Evolutionary conservation across 2,329 filamentous ascomycete species (phyloP).

Genomic region (Rutstroemia sp.): DNA sequence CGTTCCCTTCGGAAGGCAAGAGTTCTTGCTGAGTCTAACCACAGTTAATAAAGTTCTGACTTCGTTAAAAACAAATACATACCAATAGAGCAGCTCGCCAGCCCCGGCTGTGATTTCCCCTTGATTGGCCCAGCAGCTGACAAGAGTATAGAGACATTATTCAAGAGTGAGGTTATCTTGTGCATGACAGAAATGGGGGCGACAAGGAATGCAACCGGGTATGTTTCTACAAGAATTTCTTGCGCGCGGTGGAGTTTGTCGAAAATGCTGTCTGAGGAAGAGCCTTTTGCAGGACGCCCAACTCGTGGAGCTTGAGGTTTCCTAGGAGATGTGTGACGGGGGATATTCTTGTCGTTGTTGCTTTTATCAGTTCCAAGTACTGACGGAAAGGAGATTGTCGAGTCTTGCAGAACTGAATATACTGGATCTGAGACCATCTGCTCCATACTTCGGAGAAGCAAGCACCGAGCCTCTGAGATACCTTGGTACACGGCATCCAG

Average conservation of each 20-base stretch:
- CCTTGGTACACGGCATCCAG: conserved; percentile 41
- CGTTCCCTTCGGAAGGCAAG: conserved; percentile 60
- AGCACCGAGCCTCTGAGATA: conserved; percentile 58
- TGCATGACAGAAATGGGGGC: conserved; percentile 53
- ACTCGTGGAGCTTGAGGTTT: conserved; percentile 15
- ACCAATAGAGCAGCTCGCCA: conserved; percentile 52
- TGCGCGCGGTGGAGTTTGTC: conserved; percentile 52
- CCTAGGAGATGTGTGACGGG: conserved; percentile 18
- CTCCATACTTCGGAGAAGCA: conserved; percentile 61
- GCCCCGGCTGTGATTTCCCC: conserved; percentile 42
- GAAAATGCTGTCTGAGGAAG: conserved; percentile 31
- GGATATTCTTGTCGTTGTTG: conserved; percentile 1
- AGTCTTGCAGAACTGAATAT: conserved; percentile 86
- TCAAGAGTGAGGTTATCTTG: conserved; percentile 54
- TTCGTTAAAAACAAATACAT: conserved; percentile 5
- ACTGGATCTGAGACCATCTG: conserved; percentile 74
- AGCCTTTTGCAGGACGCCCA: conserved; percentile 15
- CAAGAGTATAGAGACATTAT: conserved; percentile 58
- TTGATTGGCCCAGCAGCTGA: conserved; percentile 50
- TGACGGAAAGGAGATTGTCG: conserved; percentile 80
- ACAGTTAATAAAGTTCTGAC: not conserved
- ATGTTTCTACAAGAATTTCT: conserved; percentile 56
- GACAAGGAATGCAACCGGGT: conserved; percentile 39
- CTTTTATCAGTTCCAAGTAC: conserved; percentile 33
- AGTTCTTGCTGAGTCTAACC: conserved; percentile 58